phyloP scores from a whole-genome alignment of 495 filamentous ascomycete genomes.

The Aspergillus steynii region DNA sequence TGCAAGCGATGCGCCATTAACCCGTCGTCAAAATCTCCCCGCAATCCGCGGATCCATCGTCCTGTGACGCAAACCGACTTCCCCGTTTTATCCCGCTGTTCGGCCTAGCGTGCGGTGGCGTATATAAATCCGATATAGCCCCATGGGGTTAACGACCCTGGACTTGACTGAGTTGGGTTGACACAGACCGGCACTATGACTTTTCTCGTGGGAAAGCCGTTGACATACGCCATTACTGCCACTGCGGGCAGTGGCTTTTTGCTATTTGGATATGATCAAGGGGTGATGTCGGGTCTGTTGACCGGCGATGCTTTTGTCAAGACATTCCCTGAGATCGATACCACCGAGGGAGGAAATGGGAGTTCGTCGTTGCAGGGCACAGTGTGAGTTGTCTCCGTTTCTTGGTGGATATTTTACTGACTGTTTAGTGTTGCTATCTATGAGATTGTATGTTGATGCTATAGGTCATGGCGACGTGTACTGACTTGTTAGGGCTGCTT shows the following conservation, averaged over 20 bases:
- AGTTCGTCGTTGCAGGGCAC: conserved; percentile 39
- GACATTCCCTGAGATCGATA: conserved; percentile 37
- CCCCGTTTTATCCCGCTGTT: too few relatives aligned
- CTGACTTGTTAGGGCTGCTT: conserved; percentile 48
- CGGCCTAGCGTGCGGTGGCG: too few relatives aligned
- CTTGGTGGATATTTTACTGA: conserved; percentile 1
- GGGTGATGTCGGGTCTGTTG: conserved; percentile 43
- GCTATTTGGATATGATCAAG: conserved; percentile 49
- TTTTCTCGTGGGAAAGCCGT: conserved; percentile 28
- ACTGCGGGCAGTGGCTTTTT: conserved; percentile 43
- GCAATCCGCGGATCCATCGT: too few relatives aligned
- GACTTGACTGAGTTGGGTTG: too few relatives aligned
- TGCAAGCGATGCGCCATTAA: too few relatives aligned
- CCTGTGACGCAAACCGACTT: too few relatives aligned
- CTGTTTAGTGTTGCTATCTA: conserved; percentile 35
- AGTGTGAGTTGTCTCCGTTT: conserved; percentile 24
- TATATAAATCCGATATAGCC: not conserved
- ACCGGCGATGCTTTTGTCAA: conserved; percentile 32
- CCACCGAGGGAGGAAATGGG: conserved; percentile 29
- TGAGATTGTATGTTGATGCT: conserved; percentile 29
- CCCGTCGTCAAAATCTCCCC: too few relatives aligned
- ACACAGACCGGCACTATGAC: conserved; percentile 16
- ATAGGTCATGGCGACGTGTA: too few relatives aligned
- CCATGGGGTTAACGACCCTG: not conserved
- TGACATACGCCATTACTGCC: conserved; percentile 38